Conservation (phyloP, 2,329 filamentous ascomycete species). For the Exutisphaerella laricina region DNA sequence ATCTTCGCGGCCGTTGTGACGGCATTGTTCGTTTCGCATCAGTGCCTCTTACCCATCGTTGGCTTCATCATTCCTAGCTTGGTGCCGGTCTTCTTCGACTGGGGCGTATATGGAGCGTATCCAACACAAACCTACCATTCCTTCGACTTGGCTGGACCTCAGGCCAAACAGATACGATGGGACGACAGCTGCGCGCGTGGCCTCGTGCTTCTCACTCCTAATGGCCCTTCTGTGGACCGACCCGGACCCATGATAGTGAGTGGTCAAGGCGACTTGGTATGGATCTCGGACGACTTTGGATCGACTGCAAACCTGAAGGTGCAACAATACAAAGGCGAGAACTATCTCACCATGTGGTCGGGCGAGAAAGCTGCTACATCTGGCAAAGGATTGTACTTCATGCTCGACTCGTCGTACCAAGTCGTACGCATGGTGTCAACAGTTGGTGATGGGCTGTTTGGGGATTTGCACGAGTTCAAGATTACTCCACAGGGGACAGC, state of each 20-base stretch:
- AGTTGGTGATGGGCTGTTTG: conserved; percentile 27
- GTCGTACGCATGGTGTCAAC: conserved; percentile 26
- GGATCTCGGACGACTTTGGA: conserved; percentile 31
- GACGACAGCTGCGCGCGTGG: conserved; percentile 29
- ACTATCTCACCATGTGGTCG: conserved; percentile 38
- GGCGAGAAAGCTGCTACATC: conserved; percentile 33
- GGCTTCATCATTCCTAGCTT: conserved; percentile 27
- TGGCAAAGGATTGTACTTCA: conserved; percentile 33
- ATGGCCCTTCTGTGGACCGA: conserved; percentile 27
- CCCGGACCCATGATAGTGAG: conserved; percentile 35
- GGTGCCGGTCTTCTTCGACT: conserved; percentile 29
- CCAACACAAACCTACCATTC: conserved; percentile 26
- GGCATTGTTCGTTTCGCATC: conserved; percentile 23
- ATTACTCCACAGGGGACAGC: conserved; percentile 39
- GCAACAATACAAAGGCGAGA: conserved; percentile 32
- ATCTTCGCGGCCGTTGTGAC: conserved; percentile 9
- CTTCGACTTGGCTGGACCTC: conserved; percentile 26
- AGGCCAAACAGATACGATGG: conserved; percentile 26
- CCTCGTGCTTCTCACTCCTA: conserved; percentile 28
- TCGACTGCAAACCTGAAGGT: conserved; percentile 31
- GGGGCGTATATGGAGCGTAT: conserved; percentile 31
- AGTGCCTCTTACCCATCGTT: conserved; percentile 28
- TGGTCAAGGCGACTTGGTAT: conserved; percentile 31
- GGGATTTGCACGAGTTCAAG: conserved; percentile 43
- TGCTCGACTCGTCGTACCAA: conserved; percentile 31